phyloP scores from a whole-genome alignment of 495 filamentous ascomycete species.

The Immersiella caudata region DNA sequence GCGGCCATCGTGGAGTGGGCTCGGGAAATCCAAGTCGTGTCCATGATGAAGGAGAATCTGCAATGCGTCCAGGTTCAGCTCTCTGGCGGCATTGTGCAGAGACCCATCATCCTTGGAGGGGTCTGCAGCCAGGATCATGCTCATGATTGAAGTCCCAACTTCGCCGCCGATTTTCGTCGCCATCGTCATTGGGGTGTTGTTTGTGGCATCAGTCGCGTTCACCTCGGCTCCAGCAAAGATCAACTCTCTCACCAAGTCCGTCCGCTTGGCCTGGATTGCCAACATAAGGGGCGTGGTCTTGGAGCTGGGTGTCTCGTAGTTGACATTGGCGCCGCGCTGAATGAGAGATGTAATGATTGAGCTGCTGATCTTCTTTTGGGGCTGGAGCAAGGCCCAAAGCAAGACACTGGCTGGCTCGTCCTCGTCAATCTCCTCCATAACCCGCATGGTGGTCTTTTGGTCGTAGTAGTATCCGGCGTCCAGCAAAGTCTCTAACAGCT shows the following conservation, averaged over 20 bases:
- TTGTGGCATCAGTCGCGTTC: slow-evolving; percentile 45
- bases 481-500: slow-evolving; percentile 45
- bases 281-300: slow-evolving; percentile 53
- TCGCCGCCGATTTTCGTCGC: slow-evolving; percentile 52
- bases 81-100: slow-evolving; percentile 52
- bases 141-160: slow-evolving; percentile 48
- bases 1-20: slow-evolving; percentile 49
- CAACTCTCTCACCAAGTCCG: slow-evolving; percentile 47
- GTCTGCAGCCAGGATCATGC: slow-evolving; percentile 46
- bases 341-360: slow-evolving; percentile 46
- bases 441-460: slow-evolving; percentile 37
- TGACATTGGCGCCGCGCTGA: slow-evolving; percentile 49
- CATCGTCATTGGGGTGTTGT: slow-evolving; percentile 52
- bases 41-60: slow-evolving; percentile 46
- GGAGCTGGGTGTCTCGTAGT: slow-evolving; percentile 46
- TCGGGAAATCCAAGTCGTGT: slow-evolving; percentile 55
- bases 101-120: slow-evolving; percentile 53
- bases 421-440: slow-evolving; percentile 44
- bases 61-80: slow-evolving; percentile 49
- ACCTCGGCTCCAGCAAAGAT: slow-evolving; percentile 51
- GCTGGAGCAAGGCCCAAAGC: slow-evolving; percentile 52
- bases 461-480: slow-evolving; percentile 54
- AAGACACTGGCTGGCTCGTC: slow-evolving; percentile 47
- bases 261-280: slow-evolving; percentile 46
- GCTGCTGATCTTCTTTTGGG: slow-evolving; percentile 54